phyloP scores from a whole-genome alignment of 2,329 filamentous ascomycete genomes.

The Colletotrichum endophyticum region DNA sequence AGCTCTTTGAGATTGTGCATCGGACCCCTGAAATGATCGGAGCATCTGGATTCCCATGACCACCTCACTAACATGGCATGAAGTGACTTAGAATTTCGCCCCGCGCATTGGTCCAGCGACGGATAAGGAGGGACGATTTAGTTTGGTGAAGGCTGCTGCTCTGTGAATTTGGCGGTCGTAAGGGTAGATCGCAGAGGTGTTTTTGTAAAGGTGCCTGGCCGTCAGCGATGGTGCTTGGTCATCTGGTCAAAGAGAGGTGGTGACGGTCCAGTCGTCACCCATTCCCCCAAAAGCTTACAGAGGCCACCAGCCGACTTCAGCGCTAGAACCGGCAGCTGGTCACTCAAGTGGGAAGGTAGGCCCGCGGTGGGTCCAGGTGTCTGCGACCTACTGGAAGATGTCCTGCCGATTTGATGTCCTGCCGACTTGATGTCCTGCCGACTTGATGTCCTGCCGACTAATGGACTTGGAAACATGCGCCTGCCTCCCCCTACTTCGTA shows the following conservation, averaged over 20 bases:
- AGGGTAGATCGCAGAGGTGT: not conserved
- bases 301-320: not conserved
- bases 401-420: no score
- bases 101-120: not conserved
- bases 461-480: no score
- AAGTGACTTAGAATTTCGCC: not conserved
- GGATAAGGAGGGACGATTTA: not conserved
- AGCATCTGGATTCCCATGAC: not conserved
- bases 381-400: no score
- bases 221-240: not conserved
- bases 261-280: not conserved
- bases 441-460: no score
- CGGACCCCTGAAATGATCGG: not conserved
- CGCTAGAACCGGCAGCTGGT: no score
- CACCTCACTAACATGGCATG: not conserved
- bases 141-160: not conserved
- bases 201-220: not conserved
- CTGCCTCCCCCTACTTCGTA: no score
- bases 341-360: not conserved
- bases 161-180: not conserved
- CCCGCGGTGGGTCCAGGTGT: no score
- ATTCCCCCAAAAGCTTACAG: not conserved
- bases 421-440: no score
- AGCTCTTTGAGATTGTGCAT: not conserved
- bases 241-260: not conserved